Base-by-base conservation (phyloP, 371 early-diverging fungal genomes). In the Mucor ambiguus region DNA sequence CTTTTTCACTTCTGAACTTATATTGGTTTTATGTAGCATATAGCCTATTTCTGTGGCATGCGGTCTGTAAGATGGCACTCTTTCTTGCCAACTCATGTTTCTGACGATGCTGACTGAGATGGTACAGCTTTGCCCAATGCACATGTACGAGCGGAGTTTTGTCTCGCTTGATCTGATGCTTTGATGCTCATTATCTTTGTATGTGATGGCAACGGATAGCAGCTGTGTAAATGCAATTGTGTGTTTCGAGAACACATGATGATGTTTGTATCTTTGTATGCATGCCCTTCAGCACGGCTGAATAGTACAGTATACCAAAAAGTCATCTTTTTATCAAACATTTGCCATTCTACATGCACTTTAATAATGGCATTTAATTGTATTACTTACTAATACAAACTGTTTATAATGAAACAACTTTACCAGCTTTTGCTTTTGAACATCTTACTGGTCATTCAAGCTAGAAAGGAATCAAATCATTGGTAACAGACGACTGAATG, bases 401-500 rank as follows among this genome's bases (percentile, higher is more conserved):
- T 22, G 4, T n/a, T 46, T 46, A 46, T 8, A 46, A 52, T 28
- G 28, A 52, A 28, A 52, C 26, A 22, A 14, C 1, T 28, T 28
- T 26, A 52, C 14, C 6, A 4, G 26, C 0, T 11, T 12, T 49
- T 49, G 6, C 41, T 52, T 28, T 49, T 28, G 1, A 26, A 28
- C 24, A 24, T 28, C 16, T 52, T 14, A 52, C 28, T 52, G 52
- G 52, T 52, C 52, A 52, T 52, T 6, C 24, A 52, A 28, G 52
- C 28, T 22, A 20, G 20, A 44, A 43, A 43, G 20, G 20, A 28
- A 52, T 52, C 52, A 52, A 52, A 52, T 16, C 52, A 52, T 52
- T 52, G 52, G 52, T 52, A 52, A 46, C 22, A 22, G 22, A 46
- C 46, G 22, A 46, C 28, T 52, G 52, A 52, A 52, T 52, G 52